A percentile compares a stretch with the other conserved stretches of the same genome.
phyloP scores from a whole-genome alignment of 805 yeast species.

The Dipodascus geniculatus region DNA sequence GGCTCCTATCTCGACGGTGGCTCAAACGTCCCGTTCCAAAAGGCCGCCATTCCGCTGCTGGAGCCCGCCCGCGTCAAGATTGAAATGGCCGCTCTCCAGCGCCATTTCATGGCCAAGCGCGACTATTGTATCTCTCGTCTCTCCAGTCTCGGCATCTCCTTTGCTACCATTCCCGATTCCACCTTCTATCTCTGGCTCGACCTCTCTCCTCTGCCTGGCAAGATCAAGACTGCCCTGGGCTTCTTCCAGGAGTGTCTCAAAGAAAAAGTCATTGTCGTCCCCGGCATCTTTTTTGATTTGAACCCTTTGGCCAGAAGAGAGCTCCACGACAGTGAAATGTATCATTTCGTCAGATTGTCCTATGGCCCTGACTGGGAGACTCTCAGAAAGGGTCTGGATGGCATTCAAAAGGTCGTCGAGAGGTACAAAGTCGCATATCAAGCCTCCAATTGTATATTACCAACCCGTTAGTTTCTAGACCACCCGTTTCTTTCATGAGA shows the following conservation, averaged over 20 bases:
- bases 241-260: constrained; percentile 53
- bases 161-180: constrained; percentile 41
- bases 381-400: constrained; percentile 46
- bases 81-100: constrained; percentile 47
- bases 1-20: constrained; percentile 55
- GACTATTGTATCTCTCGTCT: constrained; percentile 42
- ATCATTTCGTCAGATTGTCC: constrained; percentile 44
- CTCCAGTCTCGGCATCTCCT: constrained; percentile 40
- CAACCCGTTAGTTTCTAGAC: not conserved
- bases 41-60: constrained; percentile 44
- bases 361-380: constrained; percentile 47
- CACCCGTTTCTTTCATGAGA: not conserved
- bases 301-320: constrained; percentile 39
- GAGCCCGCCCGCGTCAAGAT: constrained; percentile 37
- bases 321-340: constrained; percentile 47
- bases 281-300: constrained; percentile 50
- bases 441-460: not conserved
- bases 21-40: constrained; percentile 48
- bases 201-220: constrained; percentile 42
- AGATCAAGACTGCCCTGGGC: constrained; percentile 45
- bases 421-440: constrained; percentile 12
- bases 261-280: constrained; percentile 48
- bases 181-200: constrained; percentile 53
- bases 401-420: constrained; percentile 36
- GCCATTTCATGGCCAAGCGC: constrained; percentile 44